phyloP scores from a whole-genome alignment of 2,329 filamentous ascomycete genomes.

The Pseudogymnoascus sp. region DNA sequence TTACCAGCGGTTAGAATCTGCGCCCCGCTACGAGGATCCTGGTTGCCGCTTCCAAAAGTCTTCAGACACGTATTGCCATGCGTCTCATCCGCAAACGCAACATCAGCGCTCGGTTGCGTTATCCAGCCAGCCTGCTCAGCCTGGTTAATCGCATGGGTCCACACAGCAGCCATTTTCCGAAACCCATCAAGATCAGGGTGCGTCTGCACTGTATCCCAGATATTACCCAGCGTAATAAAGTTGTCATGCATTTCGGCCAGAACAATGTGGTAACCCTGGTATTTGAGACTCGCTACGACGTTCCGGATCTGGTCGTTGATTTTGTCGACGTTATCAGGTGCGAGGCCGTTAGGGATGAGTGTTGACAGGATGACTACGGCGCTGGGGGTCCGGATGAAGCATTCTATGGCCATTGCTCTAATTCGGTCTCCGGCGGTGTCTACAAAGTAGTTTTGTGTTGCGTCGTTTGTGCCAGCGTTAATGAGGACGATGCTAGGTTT shows the following conservation, averaged over 20 bases:
- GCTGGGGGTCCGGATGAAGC: neutral
- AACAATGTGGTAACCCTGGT: neutral
- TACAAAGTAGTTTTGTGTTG: neutral
- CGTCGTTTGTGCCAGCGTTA: conserved; percentile 12
- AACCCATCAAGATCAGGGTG: too few relatives aligned
- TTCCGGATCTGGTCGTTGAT: neutral
- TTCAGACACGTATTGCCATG: too few relatives aligned
- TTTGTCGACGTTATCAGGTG: neutral
- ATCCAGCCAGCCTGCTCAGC: too few relatives aligned
- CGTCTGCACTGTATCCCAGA: too few relatives aligned
- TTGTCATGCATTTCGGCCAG: neutral
- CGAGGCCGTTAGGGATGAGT: neutral
- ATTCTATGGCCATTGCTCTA: neutral
- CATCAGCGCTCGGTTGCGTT: too few relatives aligned
- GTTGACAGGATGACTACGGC: neutral
- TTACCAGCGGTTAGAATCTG: too few relatives aligned
- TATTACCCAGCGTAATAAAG: too few relatives aligned
- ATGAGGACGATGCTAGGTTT: conserved; percentile 11
- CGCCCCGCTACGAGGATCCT: too few relatives aligned
- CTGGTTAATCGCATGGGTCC: too few relatives aligned
- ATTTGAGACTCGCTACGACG: neutral
- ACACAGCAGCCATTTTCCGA: too few relatives aligned
- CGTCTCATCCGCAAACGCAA: too few relatives aligned
- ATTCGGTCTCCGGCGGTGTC: neutral
- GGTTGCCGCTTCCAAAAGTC: too few relatives aligned